Conservation (phyloP, 768 basidiomycete species). For the Kwoniella europaea region DNA sequence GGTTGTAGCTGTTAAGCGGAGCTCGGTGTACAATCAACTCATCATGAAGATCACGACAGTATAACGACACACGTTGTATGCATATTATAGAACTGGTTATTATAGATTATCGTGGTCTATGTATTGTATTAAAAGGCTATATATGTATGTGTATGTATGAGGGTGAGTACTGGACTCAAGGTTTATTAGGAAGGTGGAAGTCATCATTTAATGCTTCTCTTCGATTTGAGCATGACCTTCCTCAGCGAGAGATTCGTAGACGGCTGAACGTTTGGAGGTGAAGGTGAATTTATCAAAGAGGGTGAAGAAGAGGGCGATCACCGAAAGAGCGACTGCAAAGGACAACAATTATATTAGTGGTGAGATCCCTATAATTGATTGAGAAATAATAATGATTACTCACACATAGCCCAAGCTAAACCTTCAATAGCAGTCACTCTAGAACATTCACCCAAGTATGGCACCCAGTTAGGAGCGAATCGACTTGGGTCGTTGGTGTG, state of each 20-base stretch:
- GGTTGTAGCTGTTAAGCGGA: conserved; percentile 20
- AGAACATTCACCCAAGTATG: conserved; percentile 35
- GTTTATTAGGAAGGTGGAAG: not conserved
- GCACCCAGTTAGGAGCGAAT: conserved; percentile 32
- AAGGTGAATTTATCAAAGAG: conserved; percentile 92
- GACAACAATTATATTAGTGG: not conserved
- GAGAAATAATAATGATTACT: conserved; percentile 22
- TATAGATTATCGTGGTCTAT: not conserved
- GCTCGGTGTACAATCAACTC: not conserved
- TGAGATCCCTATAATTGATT: not conserved
- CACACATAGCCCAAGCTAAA: conserved; percentile 50
- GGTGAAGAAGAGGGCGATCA: conserved; percentile 91
- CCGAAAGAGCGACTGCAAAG: conserved; percentile 67
- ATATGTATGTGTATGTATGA: not conserved
- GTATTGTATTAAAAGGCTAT: conserved; percentile 22
- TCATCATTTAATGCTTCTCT: conserved; percentile 17
- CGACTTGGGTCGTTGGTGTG: conserved; percentile 23
- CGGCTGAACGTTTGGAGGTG: conserved; percentile 38
- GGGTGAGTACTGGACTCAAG: not conserved
- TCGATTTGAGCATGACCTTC: conserved; percentile 20
- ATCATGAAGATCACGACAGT: conserved; percentile 7
- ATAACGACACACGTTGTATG: conserved; percentile 19
- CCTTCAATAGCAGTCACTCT: conserved; percentile 41
- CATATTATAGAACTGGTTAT: conserved; percentile 13
- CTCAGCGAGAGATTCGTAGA: conserved; percentile 35